Evolutionary conservation across 495 filamentous ascomycete genomes (phyloP).

Genomic region (Talaromyces thailandensis): DNA sequence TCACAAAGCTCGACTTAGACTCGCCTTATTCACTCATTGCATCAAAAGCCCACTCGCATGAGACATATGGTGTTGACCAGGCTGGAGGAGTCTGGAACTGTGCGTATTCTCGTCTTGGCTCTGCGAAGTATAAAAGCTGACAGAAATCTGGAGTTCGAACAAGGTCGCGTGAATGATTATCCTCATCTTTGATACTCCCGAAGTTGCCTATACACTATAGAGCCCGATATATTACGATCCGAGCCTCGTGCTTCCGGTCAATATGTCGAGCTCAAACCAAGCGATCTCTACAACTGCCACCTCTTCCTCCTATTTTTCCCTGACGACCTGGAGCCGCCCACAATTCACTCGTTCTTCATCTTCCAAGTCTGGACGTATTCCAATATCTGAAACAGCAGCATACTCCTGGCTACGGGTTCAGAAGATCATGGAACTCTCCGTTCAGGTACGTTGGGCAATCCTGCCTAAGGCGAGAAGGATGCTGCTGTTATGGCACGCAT

Average conservation of each 20-base stretch:
- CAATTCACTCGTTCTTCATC: constrained; percentile 1
- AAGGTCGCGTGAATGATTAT: neutral
- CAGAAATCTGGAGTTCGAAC: neutral
- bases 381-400: constrained; percentile 7
- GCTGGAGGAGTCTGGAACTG: neutral
- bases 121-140: neutral
- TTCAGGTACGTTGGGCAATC: neutral
- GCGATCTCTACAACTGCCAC: neutral
- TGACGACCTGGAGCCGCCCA: neutral
- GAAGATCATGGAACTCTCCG: constrained; percentile 5
- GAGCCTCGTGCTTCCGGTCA: neutral
- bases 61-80: neutral
- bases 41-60: neutral
- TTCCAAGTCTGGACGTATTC: constrained; percentile 1
- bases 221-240: neutral
- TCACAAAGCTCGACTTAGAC: neutral
- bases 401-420: constrained; percentile 8
- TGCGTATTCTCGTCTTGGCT: neutral
- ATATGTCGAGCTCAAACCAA: neutral
- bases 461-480: neutral
- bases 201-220: neutral
- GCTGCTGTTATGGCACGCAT: neutral
- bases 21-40: neutral
- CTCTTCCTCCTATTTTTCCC: neutral
- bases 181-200: neutral